These are phyloP conservation scores for Paramecium sonneborni DNA, from an alignment of 73 alveolate genomes.

Conservation along the genomic window DNA sequence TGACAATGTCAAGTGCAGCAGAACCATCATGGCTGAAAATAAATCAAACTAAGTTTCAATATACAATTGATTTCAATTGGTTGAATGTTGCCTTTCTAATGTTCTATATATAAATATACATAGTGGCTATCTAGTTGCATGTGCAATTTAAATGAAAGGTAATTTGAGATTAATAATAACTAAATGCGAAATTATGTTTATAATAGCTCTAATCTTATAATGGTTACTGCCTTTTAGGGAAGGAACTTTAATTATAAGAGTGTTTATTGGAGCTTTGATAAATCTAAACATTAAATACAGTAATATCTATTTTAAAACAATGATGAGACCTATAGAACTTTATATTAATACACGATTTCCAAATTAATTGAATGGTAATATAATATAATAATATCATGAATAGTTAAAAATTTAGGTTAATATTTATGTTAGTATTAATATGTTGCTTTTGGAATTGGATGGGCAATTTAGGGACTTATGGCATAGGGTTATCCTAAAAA, in stretches of 20 bases:
- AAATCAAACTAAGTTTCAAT: neutral
- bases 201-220: neutral
- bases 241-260: neutral
- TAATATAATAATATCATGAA: neutral
- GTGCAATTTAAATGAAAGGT: neutral
- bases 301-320: conserved; percentile 17
- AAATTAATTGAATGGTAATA: neutral
- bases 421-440: neutral
- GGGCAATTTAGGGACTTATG: conserved; percentile 42
- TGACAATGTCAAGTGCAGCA: neutral
- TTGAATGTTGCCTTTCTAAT: conserved; percentile 24
- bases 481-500: conserved; percentile 18
- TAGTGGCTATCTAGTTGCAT: neutral
- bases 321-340: conserved; percentile 21
- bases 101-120: neutral
- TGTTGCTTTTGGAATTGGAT: conserved; percentile 37
- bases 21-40: conserved; percentile 55
- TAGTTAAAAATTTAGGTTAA: neutral
- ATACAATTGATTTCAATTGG: neutral
- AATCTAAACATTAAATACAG: conserved; percentile 15
- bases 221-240: conserved; percentile 52
- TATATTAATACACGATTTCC: conserved; percentile 21
- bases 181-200: neutral
- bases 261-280: neutral
- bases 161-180: neutral